A percentile compares a stretch with the other conserved stretches of the same genome.
Conservation (phyloP, 1,284 basidiomycete species). For the Naganishia liquefaciens region DNA sequence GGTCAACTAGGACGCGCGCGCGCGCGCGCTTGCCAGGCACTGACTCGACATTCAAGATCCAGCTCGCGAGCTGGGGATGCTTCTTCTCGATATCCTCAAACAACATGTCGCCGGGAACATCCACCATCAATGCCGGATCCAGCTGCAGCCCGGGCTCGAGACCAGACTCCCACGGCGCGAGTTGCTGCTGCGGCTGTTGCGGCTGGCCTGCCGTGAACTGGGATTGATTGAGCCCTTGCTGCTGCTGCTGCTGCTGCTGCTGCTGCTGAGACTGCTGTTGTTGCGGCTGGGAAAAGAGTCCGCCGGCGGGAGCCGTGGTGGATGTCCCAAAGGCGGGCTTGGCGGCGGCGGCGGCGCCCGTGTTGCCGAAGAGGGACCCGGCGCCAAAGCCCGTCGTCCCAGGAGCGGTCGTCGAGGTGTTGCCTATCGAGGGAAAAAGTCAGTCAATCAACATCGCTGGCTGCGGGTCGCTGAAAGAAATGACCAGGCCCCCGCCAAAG, state of each 20-base stretch:
- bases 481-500: too few relatives aligned
- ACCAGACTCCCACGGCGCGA: constrained; percentile 30
- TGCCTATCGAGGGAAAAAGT: too few relatives aligned
- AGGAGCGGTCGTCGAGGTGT: background rate
- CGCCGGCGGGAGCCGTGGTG: background rate
- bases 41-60: constrained; percentile 30
- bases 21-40: background rate
- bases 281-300: constrained; percentile 5
- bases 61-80: constrained; percentile 21
- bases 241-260: constrained; percentile 3
- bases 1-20: background rate
- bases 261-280: constrained; percentile 1
- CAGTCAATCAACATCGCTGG: too few relatives aligned
- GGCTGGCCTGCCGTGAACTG: constrained; percentile 12
- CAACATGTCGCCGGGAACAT: constrained; percentile 30
- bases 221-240: constrained; percentile 7
- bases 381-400: constrained; percentile 2
- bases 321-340: background rate
- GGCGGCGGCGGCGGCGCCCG: background rate
- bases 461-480: too few relatives aligned
- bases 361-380: constrained; percentile 14
- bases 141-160: constrained; percentile 24
- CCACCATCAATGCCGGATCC: constrained; percentile 28
- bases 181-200: constrained; percentile 29
- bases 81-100: constrained; percentile 34